Evolutionary conservation across 805 yeast genomes (phyloP).

Genomic region (Suhomyces tanzawaensis): DNA sequence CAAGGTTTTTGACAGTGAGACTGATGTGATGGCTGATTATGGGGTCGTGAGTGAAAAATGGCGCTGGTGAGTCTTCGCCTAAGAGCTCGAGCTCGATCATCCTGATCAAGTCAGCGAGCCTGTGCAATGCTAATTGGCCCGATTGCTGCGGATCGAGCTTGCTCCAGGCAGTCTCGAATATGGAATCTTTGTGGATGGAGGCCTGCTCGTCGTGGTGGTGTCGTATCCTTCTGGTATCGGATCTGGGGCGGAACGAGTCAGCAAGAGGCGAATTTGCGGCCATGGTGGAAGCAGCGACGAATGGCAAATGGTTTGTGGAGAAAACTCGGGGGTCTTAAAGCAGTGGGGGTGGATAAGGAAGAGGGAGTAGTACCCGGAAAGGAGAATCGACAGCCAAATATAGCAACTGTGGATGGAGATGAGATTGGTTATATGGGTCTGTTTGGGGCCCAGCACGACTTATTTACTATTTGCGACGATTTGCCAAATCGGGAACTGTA

Average conservation of each 20-base stretch:
- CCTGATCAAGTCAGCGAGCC: constrained; percentile 7
- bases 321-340: no score
- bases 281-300: no score
- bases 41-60: constrained; percentile 7
- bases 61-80: constrained; percentile 1
- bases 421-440: not conserved
- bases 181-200: constrained; percentile 1
- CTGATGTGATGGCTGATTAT: constrained; percentile 4
- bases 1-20: constrained; percentile 8
- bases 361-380: not conserved
- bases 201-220: not conserved
- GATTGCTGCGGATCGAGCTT: constrained; percentile 3
- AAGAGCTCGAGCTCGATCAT: constrained; percentile 9
- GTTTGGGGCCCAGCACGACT: constrained; percentile 2
- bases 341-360: no score
- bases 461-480: not conserved
- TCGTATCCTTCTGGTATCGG: no score
- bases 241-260: no score
- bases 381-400: not conserved
- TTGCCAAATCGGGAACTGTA: constrained; percentile 12
- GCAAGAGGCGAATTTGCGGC: no score
- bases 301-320: no score
- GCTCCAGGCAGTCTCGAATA: constrained; percentile 9
- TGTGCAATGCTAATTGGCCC: constrained; percentile 3
- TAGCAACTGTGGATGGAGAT: not conserved